Base-by-base conservation (phyloP, 1,139 yeast genomes). In the Saccharomyces hybrid region DNA sequence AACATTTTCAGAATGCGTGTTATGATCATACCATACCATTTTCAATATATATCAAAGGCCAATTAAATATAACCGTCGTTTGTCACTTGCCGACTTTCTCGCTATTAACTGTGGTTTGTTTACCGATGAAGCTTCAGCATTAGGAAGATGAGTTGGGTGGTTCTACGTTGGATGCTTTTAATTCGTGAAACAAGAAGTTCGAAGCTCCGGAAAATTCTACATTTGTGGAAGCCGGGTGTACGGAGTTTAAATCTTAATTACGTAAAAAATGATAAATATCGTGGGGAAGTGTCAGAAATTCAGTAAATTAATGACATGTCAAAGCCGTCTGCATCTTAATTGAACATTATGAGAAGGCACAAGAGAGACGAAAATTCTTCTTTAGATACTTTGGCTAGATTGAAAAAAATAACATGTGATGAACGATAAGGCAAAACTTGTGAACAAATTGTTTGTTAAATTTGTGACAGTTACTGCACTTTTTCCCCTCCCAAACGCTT, bases 221-320 rank as follows among this genome's bases (percentile, higher is more conserved):
- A 38, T 38, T 38, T 38, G 44, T 38, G 44, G 44, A 38, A 38
- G 44, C 44, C 44, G 25, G 44, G 44, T 38, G 44, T 26, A 38
- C 44, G 25, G 44, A 20, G 20, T 11, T 38, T 38, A 5, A 8
- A 16, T 1, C 2, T n/a, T 3, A 2, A 9, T 5, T 2, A 9
- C 44, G 44, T 38, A 38, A 3, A 1, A 5, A 38, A n/a, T 38
- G 44, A 38, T 38, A 16, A 2, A 7, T 5, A 38, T 4, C 3
- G 2, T 11, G n/a, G 20, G 25, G 26, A 20, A 11, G 44, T 38
- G 44, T 38, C 44, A 38, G 44, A 38, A 38, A 38, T 38, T 38
- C 44, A 20, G 23, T 38, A 38, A 3, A 38, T 38, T 38, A 38
- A 23, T 38, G 44, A 38, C 44, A 20, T 20, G 44, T 13, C n/a